Percentiles rank a stretch among this genome's conserved stretches.
Conservation (phyloP, 345 rosid species). For the Raphanus raphanistrum region DNA sequence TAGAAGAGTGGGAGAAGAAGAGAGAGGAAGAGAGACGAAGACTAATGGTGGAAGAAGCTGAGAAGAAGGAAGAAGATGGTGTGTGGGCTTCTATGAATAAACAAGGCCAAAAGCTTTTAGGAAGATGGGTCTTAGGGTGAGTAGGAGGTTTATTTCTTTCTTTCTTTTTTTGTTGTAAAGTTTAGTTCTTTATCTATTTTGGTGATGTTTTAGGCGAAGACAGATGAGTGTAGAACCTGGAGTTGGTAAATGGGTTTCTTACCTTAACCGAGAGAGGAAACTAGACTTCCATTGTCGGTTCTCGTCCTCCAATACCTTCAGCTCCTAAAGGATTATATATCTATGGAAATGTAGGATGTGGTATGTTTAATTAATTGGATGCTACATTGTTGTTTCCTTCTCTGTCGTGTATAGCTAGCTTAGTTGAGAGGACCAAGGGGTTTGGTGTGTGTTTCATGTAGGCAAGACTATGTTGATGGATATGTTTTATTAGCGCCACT, state of each 20-base stretch:
- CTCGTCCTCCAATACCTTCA: slow-evolving; percentile 68
- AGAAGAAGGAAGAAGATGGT: slow-evolving; percentile 60
- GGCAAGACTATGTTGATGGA: slow-evolving; percentile 99
- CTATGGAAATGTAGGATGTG: slow-evolving; percentile 92
- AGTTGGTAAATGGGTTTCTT: slow-evolving; percentile 96
- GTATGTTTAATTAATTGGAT: slow-evolving; percentile 43
- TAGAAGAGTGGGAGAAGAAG: slow-evolving; percentile 73
- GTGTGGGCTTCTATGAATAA: slow-evolving; percentile 58
- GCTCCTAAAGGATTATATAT: slow-evolving; percentile 91
- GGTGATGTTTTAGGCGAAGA: slow-evolving; percentile 45
- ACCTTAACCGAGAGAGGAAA: slow-evolving; percentile 84
- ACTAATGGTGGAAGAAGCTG: slow-evolving; percentile 79
- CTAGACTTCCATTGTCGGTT: slow-evolving; percentile 73
- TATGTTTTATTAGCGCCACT: slow-evolving; percentile 80
- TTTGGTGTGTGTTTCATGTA: slow-evolving; percentile 36
- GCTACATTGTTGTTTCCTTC: background rate
- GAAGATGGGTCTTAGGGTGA: slow-evolving; percentile 68
- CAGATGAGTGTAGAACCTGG: slow-evolving; percentile 69
- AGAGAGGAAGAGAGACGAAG: slow-evolving; percentile 68
- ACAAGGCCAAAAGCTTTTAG: slow-evolving; percentile 50
- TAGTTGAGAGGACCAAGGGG: background rate
- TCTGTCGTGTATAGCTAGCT: background rate
- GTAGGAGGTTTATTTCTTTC: background rate
- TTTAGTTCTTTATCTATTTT: background rate
- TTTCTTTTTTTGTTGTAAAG: background rate